Base-by-base conservation (phyloP, 495 filamentous ascomycete genomes). In the Chaetomium fimeti region DNA sequence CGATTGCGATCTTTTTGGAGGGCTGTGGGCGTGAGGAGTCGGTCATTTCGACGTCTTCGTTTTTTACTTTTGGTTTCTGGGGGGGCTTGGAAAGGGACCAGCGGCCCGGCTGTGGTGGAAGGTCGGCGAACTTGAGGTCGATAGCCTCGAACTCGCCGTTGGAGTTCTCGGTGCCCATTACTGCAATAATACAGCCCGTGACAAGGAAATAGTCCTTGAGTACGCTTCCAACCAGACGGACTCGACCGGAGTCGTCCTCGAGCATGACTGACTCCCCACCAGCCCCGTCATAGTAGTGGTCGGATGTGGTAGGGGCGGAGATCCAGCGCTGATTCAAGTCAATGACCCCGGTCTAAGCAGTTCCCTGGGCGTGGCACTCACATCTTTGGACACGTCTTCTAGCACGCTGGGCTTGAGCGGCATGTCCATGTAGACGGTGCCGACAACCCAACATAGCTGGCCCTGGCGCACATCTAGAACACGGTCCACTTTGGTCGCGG, bases 351-450 rank as follows among this genome's bases (percentile, higher is more conserved):
- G 8, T 20, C 4, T 32, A 32, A 13, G 2, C 20, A 3, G 27
- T n/a, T 15, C 16, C 43, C 5, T 27, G 9, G 25, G 6, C 56
- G 16, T 24, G 20, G 3, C 18, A 81, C 87, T 64, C 75, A 92
- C 91, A 74, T 98, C 92, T 76, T 95, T 96, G 6, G 89, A 88
- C 36, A 99, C 86, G 68, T 99, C 95, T 27, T 97, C 93, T 38
- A 99, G 79, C 77, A 99, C 92, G 71, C 97, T 97, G 0, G 95
- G 95, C 75, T 99, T 99, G 69, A 97, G 73, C 18, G 90, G 88
- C 91, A 98, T 91, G 64, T 97, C 93, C 88, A 97, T 95, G 66
- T 94, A 99, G 32, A 97, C 85, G 0, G 95, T 99, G 11, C 95
- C 95, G 0, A 85, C 81, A 53, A 99, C 89, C 93, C 93, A 99